Evolutionary conservation across 768 basidiomycete species (phyloP), one percentile per base, ranked within the genome.

Genomic region (Hygrocybe punicea): DNA sequence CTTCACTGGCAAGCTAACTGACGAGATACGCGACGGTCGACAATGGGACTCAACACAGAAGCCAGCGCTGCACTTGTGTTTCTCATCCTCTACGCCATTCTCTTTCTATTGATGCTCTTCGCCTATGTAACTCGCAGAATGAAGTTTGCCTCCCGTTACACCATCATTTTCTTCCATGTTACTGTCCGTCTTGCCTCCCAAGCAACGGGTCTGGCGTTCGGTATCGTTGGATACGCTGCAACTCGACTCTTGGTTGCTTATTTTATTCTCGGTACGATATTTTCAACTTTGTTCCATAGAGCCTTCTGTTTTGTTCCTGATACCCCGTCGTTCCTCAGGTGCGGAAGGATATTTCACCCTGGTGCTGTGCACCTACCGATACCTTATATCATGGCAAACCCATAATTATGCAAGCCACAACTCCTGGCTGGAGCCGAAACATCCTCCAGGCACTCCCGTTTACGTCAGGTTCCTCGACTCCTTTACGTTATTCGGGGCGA

Each of bases 341-440:
- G 69, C 71, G 7, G 71, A 72, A 51, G 71, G 71, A 11, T 71
- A 71, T 51, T 71, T 72, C 52, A 69, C 71, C 1, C 58, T 71
- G 40, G 69, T 72, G 37, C 64, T 74, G 5, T 73, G 72, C 55
- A 58, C 72, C 6, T 72, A 69, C 55, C 69, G 72, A 16, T 73
- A 71, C 65, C 63, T 73, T 51, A 66, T 73, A 23, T 69, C 68
- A 13, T 74, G 73, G 73, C 73, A 74, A 25, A 64, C 71, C 46
- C 69, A 68, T 50, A 73, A 73, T 50, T 61, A 69, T 19, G 61
- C 63, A 3, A 61, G 57, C 9, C 67, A 67, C 10, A 63, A 66
- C 34, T 71, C 70, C 19, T 74, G 72, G 72, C 65, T 74, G 8
- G 73, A 74, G 55, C 72, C 71, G 11, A 67, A 67, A 23, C 53